Base-by-base conservation (phyloP, 257 asterid genomes). In the Solanum ossicruentum region DNA sequence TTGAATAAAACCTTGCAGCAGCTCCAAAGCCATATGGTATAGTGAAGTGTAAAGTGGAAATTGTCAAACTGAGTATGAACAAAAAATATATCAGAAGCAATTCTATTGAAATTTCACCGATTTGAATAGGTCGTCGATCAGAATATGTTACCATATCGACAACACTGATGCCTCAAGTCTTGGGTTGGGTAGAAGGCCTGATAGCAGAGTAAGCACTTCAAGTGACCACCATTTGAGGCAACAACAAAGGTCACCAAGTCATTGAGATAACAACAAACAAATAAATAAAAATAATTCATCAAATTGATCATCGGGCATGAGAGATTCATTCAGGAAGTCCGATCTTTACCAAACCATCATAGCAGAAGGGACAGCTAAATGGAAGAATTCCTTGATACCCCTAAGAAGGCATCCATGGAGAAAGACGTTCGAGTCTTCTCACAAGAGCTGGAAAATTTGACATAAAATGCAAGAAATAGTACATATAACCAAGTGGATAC, bases 151-250 rank as follows among this genome's bases (percentile, higher is more conserved):
- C 97, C 98, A 91, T 81, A 93, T 89, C 11, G 94, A 90, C 23
- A 94, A 79, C 13, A 94, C 93, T 73, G 98, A 91, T 45, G 98
- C 90, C 80, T 94, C 90, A n/a, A 94, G 95, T 71, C 85, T 86
- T 23, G 98, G 93, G 71, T 94, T 89, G 1, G 97, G 92, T 20
- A 94, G 66, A 67, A 94, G 88, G 15, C 95, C 95, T 49, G 95
- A 90, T 18, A 91, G 83, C 88, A 94, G 60, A 86, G 90, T 84
- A 54, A 93, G 89, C 61, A 93, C 80, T 83, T 93, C 98, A 12
- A 87, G 87, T 12, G 95, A 88, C 98, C 98, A 94, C 93, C 95
- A 93, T 86, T 94, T 91, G 10, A 94, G 88, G 84, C 98, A 93
- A 79, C 86, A 88, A 56, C 41, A 12, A 12, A 7, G 2, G 7